Evolutionary conservation across 2,329 filamentous ascomycete genomes (phyloP), one percentile per base, ranked within the genome.

Genomic region (Epicoccum sorghinum): DNA sequence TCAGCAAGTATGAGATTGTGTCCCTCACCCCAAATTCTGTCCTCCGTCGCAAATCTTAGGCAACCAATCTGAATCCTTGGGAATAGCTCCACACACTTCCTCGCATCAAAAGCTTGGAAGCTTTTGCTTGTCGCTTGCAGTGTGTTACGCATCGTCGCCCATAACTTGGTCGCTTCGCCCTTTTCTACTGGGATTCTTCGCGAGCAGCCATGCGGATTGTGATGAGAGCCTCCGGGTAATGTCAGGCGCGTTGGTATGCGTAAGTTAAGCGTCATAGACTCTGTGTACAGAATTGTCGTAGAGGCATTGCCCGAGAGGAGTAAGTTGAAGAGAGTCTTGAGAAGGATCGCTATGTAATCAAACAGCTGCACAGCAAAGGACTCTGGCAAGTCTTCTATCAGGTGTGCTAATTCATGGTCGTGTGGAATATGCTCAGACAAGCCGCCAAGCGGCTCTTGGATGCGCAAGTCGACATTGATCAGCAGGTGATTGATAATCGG

Each of bases 261-360:
- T 29, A 70, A 47, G 41, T 71, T 71, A 4, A 71, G 30, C 4
- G 65, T 65, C 56, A 71, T 61, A 7, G 44, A 52, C 43, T 71
- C 68, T 2, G 60, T 66, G 14, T 68, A 70, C 4, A 71, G 35
- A 4, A 69, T 47, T 13, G 57, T 61, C 47, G 67, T 68, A 13
- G 45, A 41, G 1, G 61, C 38, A 22, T 68, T 58, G 4, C 62
- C 66, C 10, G 59, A 38, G 5, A 57, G 58, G 7, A 69, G 58
- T 2, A 71, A 55, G 14, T 63, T 66, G 5, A 67, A 67, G 0
- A 70, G 49, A 1, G 66, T 61, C 45, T 69, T 69, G 18, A 71
- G 57, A 9, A 71, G 55, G 18, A 70, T 69, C 3, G 67, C 65
- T 37, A 69, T 64, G 54, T 71, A 71, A 37, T 70, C 65, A 52